Base-by-base conservation (phyloP, 169 alveolate species). In the Ichthyophthirius multifiliis region DNA sequence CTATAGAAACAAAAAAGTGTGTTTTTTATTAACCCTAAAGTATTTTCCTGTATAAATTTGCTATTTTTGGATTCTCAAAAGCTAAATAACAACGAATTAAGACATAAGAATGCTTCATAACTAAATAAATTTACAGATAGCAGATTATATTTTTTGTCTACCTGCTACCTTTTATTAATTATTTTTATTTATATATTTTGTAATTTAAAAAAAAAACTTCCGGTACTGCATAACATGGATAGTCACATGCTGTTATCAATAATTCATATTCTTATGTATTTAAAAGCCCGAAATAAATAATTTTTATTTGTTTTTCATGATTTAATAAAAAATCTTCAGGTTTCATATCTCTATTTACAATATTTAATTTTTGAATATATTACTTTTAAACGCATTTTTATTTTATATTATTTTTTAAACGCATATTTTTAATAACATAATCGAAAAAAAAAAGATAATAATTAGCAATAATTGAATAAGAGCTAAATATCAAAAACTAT, bases 191-290 rank as follows among this genome's bases (percentile, higher is more conserved):
- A n/a, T n/a, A n/a, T n/a, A n/a, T n/a, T n/a, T n/a, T n/a, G n/a
- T n/a, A n/a, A n/a, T n/a, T n/a, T n/a, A n/a, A n/a, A n/a, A n/a
- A n/a, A n/a, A n/a, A n/a, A n/a, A 80, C 86, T 65, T 93, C 97
- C 1, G 97, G 97, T 2, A 95, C 97, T 16, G 97, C 97, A 75
- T 93, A 93, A 46, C 97, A 93, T 5, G 97, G 95, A n/a, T 91
- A 83, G 0, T 95, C 97, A 55, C 97, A 93, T 5, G 95, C 94
- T 7, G 95, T 90, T 34, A 87, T 84, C 41, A 83, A 65, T 34
- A 75, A 43, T 62, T 81, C 86, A 83, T 74, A 83, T 34, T 78
- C 63, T 64, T 82, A 84, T 48, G 89, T 88, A 43, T 84, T 89
- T 20, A 89, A 82, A 46, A 93, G 78, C 13, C 98, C 98, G 65